Base-by-base conservation (phyloP, 371 early-diverging fungal species). In the Apophysomyces trapeziformis region DNA sequence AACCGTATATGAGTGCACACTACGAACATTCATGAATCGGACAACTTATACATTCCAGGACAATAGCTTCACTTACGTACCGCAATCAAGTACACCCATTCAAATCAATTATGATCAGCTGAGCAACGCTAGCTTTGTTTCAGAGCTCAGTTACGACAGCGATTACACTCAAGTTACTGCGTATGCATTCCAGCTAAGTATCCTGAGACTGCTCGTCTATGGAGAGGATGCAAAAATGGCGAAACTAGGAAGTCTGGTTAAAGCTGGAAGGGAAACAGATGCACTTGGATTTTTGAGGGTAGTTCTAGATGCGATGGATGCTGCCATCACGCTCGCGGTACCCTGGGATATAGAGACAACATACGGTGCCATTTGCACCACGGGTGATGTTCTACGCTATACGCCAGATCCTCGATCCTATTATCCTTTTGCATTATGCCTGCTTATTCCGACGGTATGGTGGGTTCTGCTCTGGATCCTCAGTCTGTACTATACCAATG, bases 401-500 rank as follows among this genome's bases (percentile, higher is more conserved):
- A 9, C 18, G 21, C 16, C 54, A 6, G n/a, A 64, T 16, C 50
- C 60, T 2, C 18, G 18, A 26, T 21, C 47, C 1, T 64, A 18
- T 50, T 61, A 60, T 21, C 43, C 45, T 3, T 18, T 69, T 2
- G 58, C 43, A 1, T 43, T 69, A 12, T 38, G 47, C 2, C 8
- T 44, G 5, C 32, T 65, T 3, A 43, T 65, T 4, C 69, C 69
- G 0, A 4, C 60, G 0, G 4, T 65, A 9, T 68, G 64, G 64
- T 68, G 69, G 69, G 65, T 65, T 7, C 8, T 58, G 54, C 41
- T 58, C 8, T 68, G 64, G 69, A 57, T 61, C 7, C 13, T 46
- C 4, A 58, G 60, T 26, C 37, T 68, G 57, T 58, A 63, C 21
- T 61, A 63, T 38, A 7, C 47, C 6, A 64, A 63, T 60, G 69